Evolutionary conservation across 2,329 filamentous ascomycete genomes (phyloP).

Genomic region (Pestalotiopsis sp.): DNA sequence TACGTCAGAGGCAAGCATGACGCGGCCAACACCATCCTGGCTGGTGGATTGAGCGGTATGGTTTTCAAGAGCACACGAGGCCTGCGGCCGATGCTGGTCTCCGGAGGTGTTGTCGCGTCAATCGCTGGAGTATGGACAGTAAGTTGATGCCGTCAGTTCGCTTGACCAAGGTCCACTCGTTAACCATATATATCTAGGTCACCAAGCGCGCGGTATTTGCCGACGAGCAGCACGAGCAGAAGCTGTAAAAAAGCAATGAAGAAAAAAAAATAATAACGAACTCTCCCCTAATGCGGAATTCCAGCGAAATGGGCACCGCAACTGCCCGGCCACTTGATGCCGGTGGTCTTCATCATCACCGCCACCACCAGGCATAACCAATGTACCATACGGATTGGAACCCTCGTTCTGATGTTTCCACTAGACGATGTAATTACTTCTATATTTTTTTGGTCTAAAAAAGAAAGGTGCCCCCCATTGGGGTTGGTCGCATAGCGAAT

Average conservation of each 20-base stretch:
- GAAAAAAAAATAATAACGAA: neutral
- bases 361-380: conserved; percentile 11
- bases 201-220: conserved; percentile 22
- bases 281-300: neutral
- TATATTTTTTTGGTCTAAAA: conserved; percentile 20
- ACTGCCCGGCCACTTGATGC: neutral
- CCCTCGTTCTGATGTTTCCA: conserved; percentile 17
- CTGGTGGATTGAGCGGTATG: conserved; percentile 87
- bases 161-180: neutral
- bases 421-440: conserved; percentile 21
- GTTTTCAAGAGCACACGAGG: conserved; percentile 96
- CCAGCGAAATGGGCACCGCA: neutral
- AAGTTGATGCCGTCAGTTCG: conserved; percentile 43
- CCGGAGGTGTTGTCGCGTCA: conserved; percentile 83
- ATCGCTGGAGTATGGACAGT: conserved; percentile 91
- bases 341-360: neutral
- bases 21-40: conserved; percentile 82
- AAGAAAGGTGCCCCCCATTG: conserved; percentile 17
- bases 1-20: conserved; percentile 85
- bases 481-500: conserved; percentile 41
- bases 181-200: conserved; percentile 31
- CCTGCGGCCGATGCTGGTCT: conserved; percentile 90
- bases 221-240: conserved; percentile 10
- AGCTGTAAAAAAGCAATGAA: conserved; percentile 4
- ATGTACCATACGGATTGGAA: conserved; percentile 30